phyloP scores from a whole-genome alignment of 352 stramenopile genomes.

The Paralagenidium karlingii region DNA sequence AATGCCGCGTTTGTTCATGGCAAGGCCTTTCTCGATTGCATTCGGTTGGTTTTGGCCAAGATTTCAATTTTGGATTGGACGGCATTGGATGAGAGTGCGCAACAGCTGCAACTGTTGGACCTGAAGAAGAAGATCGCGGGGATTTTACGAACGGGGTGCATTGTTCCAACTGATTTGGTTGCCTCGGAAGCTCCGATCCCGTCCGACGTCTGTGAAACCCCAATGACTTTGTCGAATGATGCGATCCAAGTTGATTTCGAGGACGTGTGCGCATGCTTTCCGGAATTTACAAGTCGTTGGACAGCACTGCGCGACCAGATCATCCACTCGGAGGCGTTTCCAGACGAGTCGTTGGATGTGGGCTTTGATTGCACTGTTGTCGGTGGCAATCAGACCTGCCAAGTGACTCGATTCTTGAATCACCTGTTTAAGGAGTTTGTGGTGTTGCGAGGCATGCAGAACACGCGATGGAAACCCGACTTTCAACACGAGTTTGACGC shows the following conservation, averaged over 20 bases:
- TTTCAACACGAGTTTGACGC: slow-evolving; percentile 32
- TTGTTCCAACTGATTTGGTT: slow-evolving; percentile 14
- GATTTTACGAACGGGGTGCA: slow-evolving; percentile 27
- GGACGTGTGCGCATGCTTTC: slow-evolving; percentile 15
- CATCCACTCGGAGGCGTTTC: slow-evolving; percentile 12
- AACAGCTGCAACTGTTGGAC: slow-evolving; percentile 34
- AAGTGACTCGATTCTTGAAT: slow-evolving; percentile 12
- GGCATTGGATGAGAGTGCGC: slow-evolving; percentile 33
- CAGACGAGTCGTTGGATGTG: slow-evolving; percentile 34
- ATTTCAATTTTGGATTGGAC: slow-evolving; percentile 73
- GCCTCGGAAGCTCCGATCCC: slow-evolving; percentile 5
- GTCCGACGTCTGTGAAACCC: slow-evolving; percentile 13
- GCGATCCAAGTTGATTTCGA: slow-evolving; percentile 15
- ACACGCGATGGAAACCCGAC: slow-evolving; percentile 9
- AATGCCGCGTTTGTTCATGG: too few species aligned
- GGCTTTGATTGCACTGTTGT: slow-evolving; percentile 12
- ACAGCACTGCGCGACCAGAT: slow-evolving; percentile 2
- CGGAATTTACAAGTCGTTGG: slow-evolving; percentile 25
- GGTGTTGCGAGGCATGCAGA: slow-evolving; percentile 1
- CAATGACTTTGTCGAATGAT: slow-evolving; percentile 9
- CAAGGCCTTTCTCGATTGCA: slow-evolving; percentile 49
- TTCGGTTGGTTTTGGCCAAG: slow-evolving; percentile 56
- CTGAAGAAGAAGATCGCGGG: slow-evolving; percentile 24
- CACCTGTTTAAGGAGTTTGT: slow-evolving; percentile 19
- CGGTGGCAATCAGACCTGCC: slow-evolving; percentile 4